These are phyloP conservation scores for Hirsutella thompsonii DNA, from an alignment of 2,329 filamentous ascomycete species.

Conservation along the genomic window DNA sequence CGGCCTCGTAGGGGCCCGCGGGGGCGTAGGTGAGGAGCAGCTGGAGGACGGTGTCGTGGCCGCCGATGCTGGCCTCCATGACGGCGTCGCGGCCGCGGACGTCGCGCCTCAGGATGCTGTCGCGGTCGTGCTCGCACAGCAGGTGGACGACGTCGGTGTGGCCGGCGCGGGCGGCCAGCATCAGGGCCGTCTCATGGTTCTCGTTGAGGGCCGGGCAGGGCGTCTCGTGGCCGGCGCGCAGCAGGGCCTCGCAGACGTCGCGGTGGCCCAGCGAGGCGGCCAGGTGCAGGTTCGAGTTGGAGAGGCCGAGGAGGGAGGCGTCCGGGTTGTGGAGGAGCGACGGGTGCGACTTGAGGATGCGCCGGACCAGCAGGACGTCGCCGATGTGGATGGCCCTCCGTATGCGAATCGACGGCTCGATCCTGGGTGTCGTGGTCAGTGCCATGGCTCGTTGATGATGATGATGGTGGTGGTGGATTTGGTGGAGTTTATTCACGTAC, in stretches of 20 bases:
- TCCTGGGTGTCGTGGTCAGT: conserved; percentile 33
- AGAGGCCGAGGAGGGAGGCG: conserved; percentile 49
- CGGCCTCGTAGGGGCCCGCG: conserved; percentile 36
- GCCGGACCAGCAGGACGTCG: conserved; percentile 57
- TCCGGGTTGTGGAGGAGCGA: conserved; percentile 68
- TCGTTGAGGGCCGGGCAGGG: conserved; percentile 65
- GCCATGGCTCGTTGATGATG: not conserved
- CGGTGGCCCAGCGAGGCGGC: conserved; percentile 61
- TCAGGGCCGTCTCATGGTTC: conserved; percentile 66
- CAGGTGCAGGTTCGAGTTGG: conserved; percentile 75
- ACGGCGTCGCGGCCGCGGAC: conserved; percentile 58
- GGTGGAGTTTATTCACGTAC: too few species aligned
- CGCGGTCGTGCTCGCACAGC: conserved; percentile 51
- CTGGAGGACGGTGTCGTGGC: conserved; percentile 53
- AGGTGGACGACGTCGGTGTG: conserved; percentile 64
- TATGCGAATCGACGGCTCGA: conserved; percentile 63
- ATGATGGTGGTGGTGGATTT: not conserved
- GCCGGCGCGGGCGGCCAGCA: conserved; percentile 58
- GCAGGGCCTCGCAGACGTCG: conserved; percentile 55
- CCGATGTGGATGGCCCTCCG: conserved; percentile 71
- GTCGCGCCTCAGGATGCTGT: conserved; percentile 53
- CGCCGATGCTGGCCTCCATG: conserved; percentile 48
- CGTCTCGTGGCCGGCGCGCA: conserved; percentile 64
- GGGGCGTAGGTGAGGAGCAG: conserved; percentile 49
- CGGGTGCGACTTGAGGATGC: conserved; percentile 65